Percentiles rank a stretch among this genome's conserved stretches.
Evolutionary conservation across 2,329 filamentous ascomycete species (phyloP).

Genomic region (Trichophyton equinum): DNA sequence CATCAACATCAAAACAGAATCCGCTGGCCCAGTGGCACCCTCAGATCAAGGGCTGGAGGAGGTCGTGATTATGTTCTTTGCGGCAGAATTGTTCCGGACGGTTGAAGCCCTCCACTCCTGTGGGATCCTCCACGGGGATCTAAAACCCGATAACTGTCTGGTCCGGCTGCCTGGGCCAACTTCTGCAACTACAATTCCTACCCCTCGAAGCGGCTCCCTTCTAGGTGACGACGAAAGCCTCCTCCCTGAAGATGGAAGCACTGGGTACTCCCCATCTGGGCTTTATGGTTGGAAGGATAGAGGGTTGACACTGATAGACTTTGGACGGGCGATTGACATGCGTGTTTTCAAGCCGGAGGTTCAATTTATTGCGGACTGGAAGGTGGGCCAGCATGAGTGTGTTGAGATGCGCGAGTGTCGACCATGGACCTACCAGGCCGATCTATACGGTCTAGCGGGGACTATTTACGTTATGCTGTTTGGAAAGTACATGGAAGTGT

Average conservation of each 20-base stretch:
- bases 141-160: conserved; percentile 92
- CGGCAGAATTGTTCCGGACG: conserved; percentile 78
- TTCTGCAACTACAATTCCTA: conserved; percentile 15
- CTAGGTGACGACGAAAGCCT: conserved; percentile 14
- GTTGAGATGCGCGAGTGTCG: conserved; percentile 88
- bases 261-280: conserved; percentile 60
- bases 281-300: conserved; percentile 65
- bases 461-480: conserved; percentile 82
- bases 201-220: conserved; percentile 14
- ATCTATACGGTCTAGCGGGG: conserved; percentile 86
- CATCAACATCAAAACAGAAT: conserved; percentile 67
- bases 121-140: conserved; percentile 75
- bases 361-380: conserved; percentile 92
- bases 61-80: conserved; percentile 85
- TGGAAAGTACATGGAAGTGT: conserved; percentile 84
- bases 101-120: conserved; percentile 74
- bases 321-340: conserved; percentile 92
- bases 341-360: conserved; percentile 62
- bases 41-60: conserved; percentile 69
- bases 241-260: conserved; percentile 21
- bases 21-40: conserved; percentile 35
- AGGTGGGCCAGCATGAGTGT: conserved; percentile 75
- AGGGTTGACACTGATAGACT: conserved; percentile 81
- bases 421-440: conserved; percentile 95
- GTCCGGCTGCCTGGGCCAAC: conserved; percentile 61